phyloP scores from a whole-genome alignment of 2,329 filamentous ascomycete species.

The Fusarium acutatum region DNA sequence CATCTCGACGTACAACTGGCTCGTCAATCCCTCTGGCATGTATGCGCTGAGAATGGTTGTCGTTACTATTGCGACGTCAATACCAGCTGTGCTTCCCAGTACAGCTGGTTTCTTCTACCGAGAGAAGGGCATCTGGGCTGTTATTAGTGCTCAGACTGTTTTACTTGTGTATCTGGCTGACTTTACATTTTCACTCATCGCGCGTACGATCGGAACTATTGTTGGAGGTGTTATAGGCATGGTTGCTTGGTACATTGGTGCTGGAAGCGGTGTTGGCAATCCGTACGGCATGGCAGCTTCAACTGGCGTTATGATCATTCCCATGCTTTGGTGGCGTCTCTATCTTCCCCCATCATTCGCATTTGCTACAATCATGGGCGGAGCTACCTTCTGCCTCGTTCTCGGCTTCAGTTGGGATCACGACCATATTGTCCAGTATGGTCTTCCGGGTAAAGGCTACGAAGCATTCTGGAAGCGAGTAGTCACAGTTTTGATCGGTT shows the following conservation, averaged over 20 bases:
- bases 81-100: constrained; percentile 53
- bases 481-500: constrained; percentile 55
- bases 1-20: constrained; percentile 50
- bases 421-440: constrained; percentile 53
- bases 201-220: constrained; percentile 53
- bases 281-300: constrained; percentile 59
- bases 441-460: constrained; percentile 57
- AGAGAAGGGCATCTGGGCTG: constrained; percentile 60
- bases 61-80: constrained; percentile 54
- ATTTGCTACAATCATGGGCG: constrained; percentile 45
- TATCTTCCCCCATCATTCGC: constrained; percentile 44
- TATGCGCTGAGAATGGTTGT: constrained; percentile 58
- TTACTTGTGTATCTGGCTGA: constrained; percentile 60
- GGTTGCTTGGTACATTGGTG: constrained; percentile 61
- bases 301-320: constrained; percentile 49
- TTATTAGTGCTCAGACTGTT: constrained; percentile 60
- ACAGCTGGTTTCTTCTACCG: constrained; percentile 60
- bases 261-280: constrained; percentile 57
- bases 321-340: constrained; percentile 49
- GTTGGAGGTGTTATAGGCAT: constrained; percentile 57
- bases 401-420: constrained; percentile 58
- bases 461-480: constrained; percentile 58
- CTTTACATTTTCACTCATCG: constrained; percentile 56
- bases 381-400: constrained; percentile 53
- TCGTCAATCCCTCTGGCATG: constrained; percentile 54